Evolutionary conservation across 2,329 filamentous ascomycete genomes (phyloP).

Genomic region (Fusarium pilosicola): DNA sequence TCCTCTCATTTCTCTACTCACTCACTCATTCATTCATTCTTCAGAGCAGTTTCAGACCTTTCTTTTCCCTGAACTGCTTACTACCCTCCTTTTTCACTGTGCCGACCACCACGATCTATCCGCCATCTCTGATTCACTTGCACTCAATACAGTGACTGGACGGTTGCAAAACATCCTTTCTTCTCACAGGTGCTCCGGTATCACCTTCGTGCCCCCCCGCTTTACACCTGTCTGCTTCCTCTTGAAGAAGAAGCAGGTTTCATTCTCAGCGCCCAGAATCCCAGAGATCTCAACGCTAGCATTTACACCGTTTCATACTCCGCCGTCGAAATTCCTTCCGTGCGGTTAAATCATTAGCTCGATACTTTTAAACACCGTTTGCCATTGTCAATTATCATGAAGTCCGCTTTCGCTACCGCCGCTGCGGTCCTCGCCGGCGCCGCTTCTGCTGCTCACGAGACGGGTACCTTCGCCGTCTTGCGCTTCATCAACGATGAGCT

Average conservation of each 20-base stretch:
- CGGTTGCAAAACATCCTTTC: constrained; percentile 42
- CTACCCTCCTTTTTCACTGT: constrained; percentile 43
- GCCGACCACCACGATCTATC: constrained; percentile 35
- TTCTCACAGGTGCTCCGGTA: constrained; percentile 50
- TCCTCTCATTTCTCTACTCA: constrained; percentile 45
- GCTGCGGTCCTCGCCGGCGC: constrained; percentile 54
- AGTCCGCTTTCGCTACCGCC: constrained; percentile 45
- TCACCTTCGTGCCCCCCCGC: constrained; percentile 40
- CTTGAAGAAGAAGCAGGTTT: constrained; percentile 24
- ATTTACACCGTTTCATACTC: constrained; percentile 4
- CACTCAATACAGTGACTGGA: constrained; percentile 13
- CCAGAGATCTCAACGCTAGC: constrained; percentile 35
- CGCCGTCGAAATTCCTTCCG: not conserved
- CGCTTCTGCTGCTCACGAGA: constrained; percentile 52
- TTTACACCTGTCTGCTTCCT: constrained; percentile 23
- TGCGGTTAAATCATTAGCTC: not conserved
- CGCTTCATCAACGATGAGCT: constrained; percentile 74
- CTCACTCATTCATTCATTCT: constrained; percentile 22
- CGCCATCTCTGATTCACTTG: constrained; percentile 33
- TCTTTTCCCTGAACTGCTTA: constrained; percentile 41
- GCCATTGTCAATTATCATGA: constrained; percentile 47
- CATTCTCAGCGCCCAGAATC: constrained; percentile 39
- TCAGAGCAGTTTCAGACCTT: constrained; percentile 31
- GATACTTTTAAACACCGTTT: constrained; percentile 7
- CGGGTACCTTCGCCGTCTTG: constrained; percentile 73